These are phyloP conservation scores for Neocucurbitaria cava DNA, from an alignment of 2,329 filamentous ascomycete species.

Conservation along the genomic window DNA sequence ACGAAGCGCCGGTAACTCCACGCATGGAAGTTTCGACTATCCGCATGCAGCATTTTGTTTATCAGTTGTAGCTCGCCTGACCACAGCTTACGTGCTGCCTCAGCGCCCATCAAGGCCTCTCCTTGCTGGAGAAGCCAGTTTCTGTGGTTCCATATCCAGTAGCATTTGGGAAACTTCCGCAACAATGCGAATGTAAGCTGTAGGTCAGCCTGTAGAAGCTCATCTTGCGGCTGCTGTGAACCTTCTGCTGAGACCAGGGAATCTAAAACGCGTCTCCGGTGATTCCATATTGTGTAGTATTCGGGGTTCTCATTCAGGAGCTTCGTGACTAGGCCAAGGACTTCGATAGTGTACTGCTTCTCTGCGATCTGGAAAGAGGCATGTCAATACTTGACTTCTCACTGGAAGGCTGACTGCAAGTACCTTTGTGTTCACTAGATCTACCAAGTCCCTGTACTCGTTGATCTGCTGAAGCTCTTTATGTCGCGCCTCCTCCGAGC, in stretches of 20 bases:
- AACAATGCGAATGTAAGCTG: slow-evolving; percentile 84
- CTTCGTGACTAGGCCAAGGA: slow-evolving; percentile 73
- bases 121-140: slow-evolving; percentile 81
- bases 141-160: slow-evolving; percentile 99
- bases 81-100: slow-evolving; percentile 74
- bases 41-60: slow-evolving; percentile 84
- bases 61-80: slow-evolving; percentile 81
- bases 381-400: not conserved
- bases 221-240: slow-evolving; percentile 45
- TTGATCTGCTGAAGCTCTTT: slow-evolving; percentile 78
- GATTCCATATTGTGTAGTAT: slow-evolving; percentile 92
- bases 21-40: slow-evolving; percentile 93
- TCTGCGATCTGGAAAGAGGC: slow-evolving; percentile 48
- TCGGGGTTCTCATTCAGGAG: slow-evolving; percentile 81
- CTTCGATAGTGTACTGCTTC: slow-evolving; percentile 60
- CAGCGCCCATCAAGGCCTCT: slow-evolving; percentile 65
- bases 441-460: slow-evolving; percentile 75
- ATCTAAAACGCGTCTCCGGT: slow-evolving; percentile 75
- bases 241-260: slow-evolving; percentile 59
- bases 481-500: slow-evolving; percentile 73
- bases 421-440: slow-evolving; percentile 71
- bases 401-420: not conserved
- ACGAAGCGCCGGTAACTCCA: slow-evolving; percentile 90
- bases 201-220: slow-evolving; percentile 75
- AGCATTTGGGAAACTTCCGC: slow-evolving; percentile 90